phyloP scores from a whole-genome alignment of 129 eudicot species.

The Logfia minima region DNA sequence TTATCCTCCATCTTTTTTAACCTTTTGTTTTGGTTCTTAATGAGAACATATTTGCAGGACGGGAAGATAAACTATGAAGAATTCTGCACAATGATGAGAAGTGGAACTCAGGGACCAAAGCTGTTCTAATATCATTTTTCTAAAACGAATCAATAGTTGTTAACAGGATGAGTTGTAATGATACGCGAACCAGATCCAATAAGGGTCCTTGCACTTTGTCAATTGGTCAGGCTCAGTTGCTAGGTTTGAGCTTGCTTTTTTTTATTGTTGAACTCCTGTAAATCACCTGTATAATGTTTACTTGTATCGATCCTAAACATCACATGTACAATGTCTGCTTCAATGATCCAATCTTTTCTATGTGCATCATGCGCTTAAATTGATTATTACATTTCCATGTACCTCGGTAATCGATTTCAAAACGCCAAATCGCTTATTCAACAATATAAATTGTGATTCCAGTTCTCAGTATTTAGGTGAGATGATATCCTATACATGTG shows the following conservation, averaged over 20 bases:
- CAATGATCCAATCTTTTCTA: background rate
- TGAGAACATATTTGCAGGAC: constrained; percentile 47
- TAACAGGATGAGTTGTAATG: constrained; percentile 17
- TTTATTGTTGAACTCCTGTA: constrained; percentile 21
- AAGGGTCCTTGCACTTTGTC: background rate
- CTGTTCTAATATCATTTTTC: constrained; percentile 34
- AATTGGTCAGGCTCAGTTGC: background rate
- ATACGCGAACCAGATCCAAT: constrained; percentile 10
- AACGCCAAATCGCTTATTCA: background rate
- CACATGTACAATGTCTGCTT: background rate
- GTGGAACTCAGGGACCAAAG: constrained; percentile 53
- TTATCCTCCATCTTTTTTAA: too few species aligned
- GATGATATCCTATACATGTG: background rate
- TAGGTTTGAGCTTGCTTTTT: constrained; percentile 14
- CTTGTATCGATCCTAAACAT: background rate
- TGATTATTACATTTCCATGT: too few species aligned
- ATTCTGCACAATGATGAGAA: constrained; percentile 73
- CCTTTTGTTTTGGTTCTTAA: background rate
- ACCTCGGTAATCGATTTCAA: background rate
- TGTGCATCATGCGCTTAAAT: too few species aligned
- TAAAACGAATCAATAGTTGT: background rate
- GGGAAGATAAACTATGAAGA: constrained; percentile 77
- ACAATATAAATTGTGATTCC: too few species aligned
- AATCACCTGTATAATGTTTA: background rate
- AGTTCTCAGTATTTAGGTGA: too few species aligned